A percentile compares a stretch with the other conserved stretches of the same genome.
Evolutionary conservation across 768 basidiomycete species (phyloP).

Genomic region (Serendipita sp.): DNA sequence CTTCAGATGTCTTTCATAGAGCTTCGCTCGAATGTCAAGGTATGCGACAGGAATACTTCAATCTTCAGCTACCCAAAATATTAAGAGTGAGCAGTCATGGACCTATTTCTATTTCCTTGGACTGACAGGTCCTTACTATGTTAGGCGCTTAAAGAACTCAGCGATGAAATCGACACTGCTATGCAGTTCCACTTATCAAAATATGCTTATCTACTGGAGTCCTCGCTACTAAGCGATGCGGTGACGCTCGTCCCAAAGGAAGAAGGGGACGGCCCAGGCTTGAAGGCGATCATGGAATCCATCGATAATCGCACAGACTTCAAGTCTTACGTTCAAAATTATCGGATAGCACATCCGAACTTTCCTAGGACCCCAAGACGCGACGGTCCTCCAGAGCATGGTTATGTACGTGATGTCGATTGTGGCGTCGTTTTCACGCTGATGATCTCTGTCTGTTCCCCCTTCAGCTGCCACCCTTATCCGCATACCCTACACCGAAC

Average conservation of each 20-base stretch:
- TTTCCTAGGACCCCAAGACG: slow-evolving; percentile 55
- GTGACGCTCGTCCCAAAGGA: slow-evolving; percentile 54
- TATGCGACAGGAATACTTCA: slow-evolving; percentile 93
- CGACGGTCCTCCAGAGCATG: slow-evolving; percentile 81
- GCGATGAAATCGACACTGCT: slow-evolving; percentile 94
- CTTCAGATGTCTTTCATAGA: slow-evolving; percentile 82
- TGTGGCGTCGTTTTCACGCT: neutral
- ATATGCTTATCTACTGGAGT: slow-evolving; percentile 90
- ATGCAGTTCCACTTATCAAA: slow-evolving; percentile 92
- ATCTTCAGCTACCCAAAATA: slow-evolving; percentile 88
- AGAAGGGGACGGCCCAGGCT: slow-evolving; percentile 53
- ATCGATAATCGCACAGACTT: slow-evolving; percentile 95
- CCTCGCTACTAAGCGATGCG: slow-evolving; percentile 76
- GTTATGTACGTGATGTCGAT: slow-evolving; percentile 51
- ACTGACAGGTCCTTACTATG: neutral
- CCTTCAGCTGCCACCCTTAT: slow-evolving; percentile 45
- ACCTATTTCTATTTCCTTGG: neutral
- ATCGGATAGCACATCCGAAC: slow-evolving; percentile 72
- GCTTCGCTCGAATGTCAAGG: slow-evolving; percentile 78
- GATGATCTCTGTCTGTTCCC: neutral
- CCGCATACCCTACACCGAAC: slow-evolving; percentile 21
- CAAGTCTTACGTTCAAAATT: slow-evolving; percentile 94
- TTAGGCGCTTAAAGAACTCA: slow-evolving; percentile 82
- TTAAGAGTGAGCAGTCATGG: slow-evolving; percentile 49
- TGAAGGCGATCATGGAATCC: slow-evolving; percentile 74